A percentile compares a stretch with the other conserved stretches of the same genome.
Conservation (phyloP, 2,329 filamentous ascomycete genomes). For the Cercospora zeina region DNA sequence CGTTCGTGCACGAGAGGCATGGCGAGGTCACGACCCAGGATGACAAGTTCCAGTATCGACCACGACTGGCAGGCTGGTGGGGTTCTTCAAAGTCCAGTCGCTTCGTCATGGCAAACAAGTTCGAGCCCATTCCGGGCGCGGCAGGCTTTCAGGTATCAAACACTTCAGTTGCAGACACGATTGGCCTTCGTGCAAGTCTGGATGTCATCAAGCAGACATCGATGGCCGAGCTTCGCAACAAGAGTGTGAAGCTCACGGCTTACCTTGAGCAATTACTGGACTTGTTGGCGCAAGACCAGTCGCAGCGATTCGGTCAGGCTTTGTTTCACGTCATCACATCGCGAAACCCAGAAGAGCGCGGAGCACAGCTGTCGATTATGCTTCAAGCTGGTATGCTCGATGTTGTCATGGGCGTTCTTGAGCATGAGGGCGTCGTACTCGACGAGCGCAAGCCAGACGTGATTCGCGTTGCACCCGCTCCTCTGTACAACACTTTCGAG, state of each 20-base stretch:
- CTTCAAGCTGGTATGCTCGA: slow-evolving; percentile 70
- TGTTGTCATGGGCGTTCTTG: slow-evolving; percentile 62
- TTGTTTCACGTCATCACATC: slow-evolving; percentile 66
- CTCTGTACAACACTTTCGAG: slow-evolving; percentile 77
- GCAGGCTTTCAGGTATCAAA: slow-evolving; percentile 84
- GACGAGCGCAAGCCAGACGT: slow-evolving; percentile 86
- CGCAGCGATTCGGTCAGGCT: slow-evolving; percentile 13
- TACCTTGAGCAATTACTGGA: slow-evolving; percentile 71
- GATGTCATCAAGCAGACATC: slow-evolving; percentile 71
- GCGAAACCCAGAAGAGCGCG: slow-evolving; percentile 64
- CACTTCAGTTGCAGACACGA: slow-evolving; percentile 74
- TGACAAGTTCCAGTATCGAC: slow-evolving; percentile 54
- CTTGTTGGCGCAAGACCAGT: slow-evolving; percentile 24
- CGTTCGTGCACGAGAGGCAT: slow-evolving; percentile 78
- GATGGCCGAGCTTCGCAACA: slow-evolving; percentile 68
- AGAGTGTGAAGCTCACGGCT: slow-evolving; percentile 70
- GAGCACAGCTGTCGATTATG: slow-evolving; percentile 75
- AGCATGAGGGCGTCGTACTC: slow-evolving; percentile 69
- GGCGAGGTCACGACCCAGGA: slow-evolving; percentile 53
- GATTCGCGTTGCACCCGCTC: slow-evolving; percentile 77
- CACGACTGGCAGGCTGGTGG: slow-evolving; percentile 81
- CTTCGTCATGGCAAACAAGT: slow-evolving; percentile 81
- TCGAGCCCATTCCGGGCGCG: slow-evolving; percentile 74
- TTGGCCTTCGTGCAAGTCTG: slow-evolving; percentile 70
- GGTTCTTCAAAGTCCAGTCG: slow-evolving; percentile 73